Evolutionary conservation across 441 rosid genomes (phyloP), one percentile per base, ranked within the genome.

Genomic region (Geranium incanum): DNA sequence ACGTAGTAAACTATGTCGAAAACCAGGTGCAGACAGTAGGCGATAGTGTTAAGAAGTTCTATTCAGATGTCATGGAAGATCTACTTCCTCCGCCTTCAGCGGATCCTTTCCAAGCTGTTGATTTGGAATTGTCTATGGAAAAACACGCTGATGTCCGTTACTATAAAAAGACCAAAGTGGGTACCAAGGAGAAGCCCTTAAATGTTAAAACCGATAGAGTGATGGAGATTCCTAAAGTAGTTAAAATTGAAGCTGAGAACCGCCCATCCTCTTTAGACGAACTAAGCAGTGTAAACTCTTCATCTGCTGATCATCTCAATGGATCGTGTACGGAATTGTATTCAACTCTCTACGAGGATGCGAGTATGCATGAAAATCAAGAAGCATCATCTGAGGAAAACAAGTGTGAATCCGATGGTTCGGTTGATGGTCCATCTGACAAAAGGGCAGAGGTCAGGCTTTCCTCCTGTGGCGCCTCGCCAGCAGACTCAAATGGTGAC

Each of bases 11-110:
- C 69, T 93, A 86, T 71, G 83, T 91, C 0, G 86, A 84, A 38
- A 87, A 85, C 69, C 95, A 86, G 77, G 90, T 87, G 77, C 88
- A 86, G 75, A 87, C 91, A 13, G 90, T 89, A 43, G 94, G 96
- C 16, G 83, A 84, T 36, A 82, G 84, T 78, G 86, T 88, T 39
- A 85, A 86, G 77, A 88, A 81, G 55, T 89, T 92, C 79, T 89
- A 80, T 77, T 79, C 92, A 0, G 93, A 84, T 77, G 91, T 89
- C 75, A 72, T 86, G 83, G 82, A 86, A 75, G 95, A 92, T 73
- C 70, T 88, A 73, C 66, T 77, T 69, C 86, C 85, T 1, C 86
- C 87, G 16, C 78, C 84, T 45, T 74, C 88, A 39, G 23, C 45
- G 62, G 92, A 13, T 13, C 16, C 59, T 50, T n/a, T 13, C 16